Percentiles rank a stretch among this genome's conserved stretches.
Evolutionary conservation across 768 basidiomycete species (phyloP).

Genomic region (Chalciporus sphaerocephalus): DNA sequence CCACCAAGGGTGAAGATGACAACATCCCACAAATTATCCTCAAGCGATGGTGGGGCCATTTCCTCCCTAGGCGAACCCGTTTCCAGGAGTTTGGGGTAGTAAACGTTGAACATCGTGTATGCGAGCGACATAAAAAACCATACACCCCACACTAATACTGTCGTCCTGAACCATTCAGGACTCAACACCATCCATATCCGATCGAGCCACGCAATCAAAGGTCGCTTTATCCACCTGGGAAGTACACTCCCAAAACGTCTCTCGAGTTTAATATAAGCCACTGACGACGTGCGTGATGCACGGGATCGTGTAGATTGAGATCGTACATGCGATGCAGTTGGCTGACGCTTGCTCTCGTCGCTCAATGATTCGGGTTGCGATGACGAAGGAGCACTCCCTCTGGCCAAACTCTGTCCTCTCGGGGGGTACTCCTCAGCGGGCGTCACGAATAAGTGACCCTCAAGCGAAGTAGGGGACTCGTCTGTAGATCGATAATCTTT

Average conservation of each 20-base stretch:
- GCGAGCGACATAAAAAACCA: conserved; percentile 79
- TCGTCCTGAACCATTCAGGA: conserved; percentile 74
- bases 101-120: conserved; percentile 93
- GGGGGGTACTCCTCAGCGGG: conserved; percentile 29
- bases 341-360: conserved; percentile 17
- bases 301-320: conserved; percentile 7
- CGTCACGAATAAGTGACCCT: conserved; percentile 20
- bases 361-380: conserved; percentile 4
- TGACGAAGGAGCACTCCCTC: conserved; percentile 29
- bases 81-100: conserved; percentile 82
- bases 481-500: conserved; percentile 28
- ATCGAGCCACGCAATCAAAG: conserved; percentile 65
- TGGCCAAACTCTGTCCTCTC: conserved; percentile 21
- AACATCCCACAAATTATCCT: conserved; percentile 78
- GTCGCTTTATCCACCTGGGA: conserved; percentile 52
- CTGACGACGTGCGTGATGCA: conserved; percentile 35
- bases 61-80: conserved; percentile 28
- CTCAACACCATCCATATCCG: conserved; percentile 65
- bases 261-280: conserved; percentile 37
- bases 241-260: conserved; percentile 39
- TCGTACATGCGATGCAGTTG: background rate
- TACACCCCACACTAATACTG: conserved; percentile 70
- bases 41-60: conserved; percentile 41
- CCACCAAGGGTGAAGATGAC: conserved; percentile 81
- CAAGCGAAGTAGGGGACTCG: conserved; percentile 29